Base-by-base conservation (phyloP, 306 rosid species). In the Chamaecrista fasciculata region DNA sequence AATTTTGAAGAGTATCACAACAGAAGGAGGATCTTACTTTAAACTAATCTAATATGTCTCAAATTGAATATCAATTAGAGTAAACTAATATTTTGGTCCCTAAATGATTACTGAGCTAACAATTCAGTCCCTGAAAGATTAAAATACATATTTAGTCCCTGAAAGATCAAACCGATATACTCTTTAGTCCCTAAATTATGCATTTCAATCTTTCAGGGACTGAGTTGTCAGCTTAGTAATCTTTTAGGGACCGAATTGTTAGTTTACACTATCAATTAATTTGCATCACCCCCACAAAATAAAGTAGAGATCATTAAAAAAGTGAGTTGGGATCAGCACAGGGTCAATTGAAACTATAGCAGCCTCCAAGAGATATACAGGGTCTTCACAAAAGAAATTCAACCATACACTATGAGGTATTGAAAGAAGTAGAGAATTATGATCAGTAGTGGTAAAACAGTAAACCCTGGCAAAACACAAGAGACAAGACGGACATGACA, bases 181-280 rank as follows among this genome's bases (percentile, higher is more conserved):
- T n/a, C n/a, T n/a, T n/a, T n/a, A n/a, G n/a, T n/a, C n/a, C n/a
- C n/a, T n/a, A n/a, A n/a, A n/a, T n/a, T n/a, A n/a, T n/a, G n/a
- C n/a, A n/a, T n/a, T n/a, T n/a, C n/a, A n/a, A n/a, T n/a, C n/a
- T n/a, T n/a, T n/a, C n/a, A n/a, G n/a, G n/a, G n/a, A n/a, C n/a
- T n/a, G n/a, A n/a, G n/a, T n/a, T n/a, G n/a, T n/a, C n/a, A n/a
- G n/a, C n/a, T n/a, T n/a, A n/a, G n/a, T n/a, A n/a, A n/a, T n/a
- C n/a, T n/a, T n/a, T n/a, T n/a, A n/a, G n/a, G n/a, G n/a, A n/a
- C n/a, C n/a, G n/a, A n/a, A n/a, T n/a, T n/a, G n/a, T n/a, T n/a
- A n/a, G n/a, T n/a, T n/a, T n/a, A n/a, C n/a, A 69, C 4, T 50
- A 67, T 50, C 23, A 36, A 8, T 23, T 42, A 53, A 69, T 69